Percentiles rank a stretch among this genome's conserved stretches.
Conservation (phyloP, 257 asterid genomes). For the Penstemon barbatus region DNA sequence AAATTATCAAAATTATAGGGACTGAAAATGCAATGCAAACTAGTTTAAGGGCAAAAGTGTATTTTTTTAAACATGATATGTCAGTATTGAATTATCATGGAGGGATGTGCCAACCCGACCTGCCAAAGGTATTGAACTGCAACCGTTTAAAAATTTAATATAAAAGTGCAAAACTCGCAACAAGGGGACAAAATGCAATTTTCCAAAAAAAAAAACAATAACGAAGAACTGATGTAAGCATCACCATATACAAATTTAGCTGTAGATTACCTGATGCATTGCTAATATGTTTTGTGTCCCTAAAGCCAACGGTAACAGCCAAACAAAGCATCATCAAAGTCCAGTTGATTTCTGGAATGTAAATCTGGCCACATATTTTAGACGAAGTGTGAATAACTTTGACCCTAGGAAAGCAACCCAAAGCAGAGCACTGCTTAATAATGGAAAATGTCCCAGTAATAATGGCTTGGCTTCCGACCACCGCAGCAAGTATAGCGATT, state of each 20-base stretch:
- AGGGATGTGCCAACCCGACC: no score
- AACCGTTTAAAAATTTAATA: no score
- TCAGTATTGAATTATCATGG: no score
- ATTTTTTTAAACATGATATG: no score
- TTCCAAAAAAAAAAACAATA: not conserved
- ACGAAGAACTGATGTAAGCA: not conserved
- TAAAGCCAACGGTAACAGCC: slow-evolving; percentile 38
- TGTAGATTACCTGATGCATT: slow-evolving; percentile 33
- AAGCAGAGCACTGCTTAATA: slow-evolving; percentile 32
- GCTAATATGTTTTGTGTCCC: slow-evolving; percentile 34
- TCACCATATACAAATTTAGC: no score
- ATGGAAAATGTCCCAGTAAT: slow-evolving; percentile 37
- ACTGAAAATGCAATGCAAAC: no score
- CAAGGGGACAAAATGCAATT: no score
- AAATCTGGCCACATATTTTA: slow-evolving; percentile 36
- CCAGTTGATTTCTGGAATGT: slow-evolving; percentile 42
- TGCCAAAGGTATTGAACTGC: no score
- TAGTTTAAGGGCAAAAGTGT: no score
- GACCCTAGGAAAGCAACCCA: slow-evolving; percentile 38
- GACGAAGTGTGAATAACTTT: slow-evolving; percentile 36
- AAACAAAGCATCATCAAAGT: slow-evolving; percentile 32
- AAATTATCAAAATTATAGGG: no score
- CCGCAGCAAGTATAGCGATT: slow-evolving; percentile 38
- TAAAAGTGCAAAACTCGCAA: no score
- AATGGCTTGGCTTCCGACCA: slow-evolving; percentile 39